Base-by-base conservation (phyloP, 176 grass and related monocot genomes). In the Aegilops bicornis region DNA sequence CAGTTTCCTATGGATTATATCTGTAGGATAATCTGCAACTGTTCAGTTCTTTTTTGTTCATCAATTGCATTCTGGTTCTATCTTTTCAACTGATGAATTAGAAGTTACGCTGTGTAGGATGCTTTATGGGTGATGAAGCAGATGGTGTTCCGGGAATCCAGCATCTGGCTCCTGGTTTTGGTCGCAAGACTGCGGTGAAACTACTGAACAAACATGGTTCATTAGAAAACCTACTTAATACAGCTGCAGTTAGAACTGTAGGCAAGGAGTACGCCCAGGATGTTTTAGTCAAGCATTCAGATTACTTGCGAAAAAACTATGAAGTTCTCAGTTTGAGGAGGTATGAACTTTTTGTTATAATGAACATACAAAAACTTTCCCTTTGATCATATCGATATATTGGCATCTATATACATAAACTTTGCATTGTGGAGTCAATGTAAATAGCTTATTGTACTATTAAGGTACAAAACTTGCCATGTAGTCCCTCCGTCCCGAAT, bases 131-230 rank as follows among this genome's bases (percentile, higher is more conserved):
- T 30, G 94, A 99, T 83, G 97, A 92, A 84, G 94, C 85, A 17
- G 97, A 99, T 83, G 97, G 94, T 84, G 89, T 99, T 82, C 97
- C 97, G 9, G 94, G 97, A 89, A 96, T 99, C 69, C 97, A 96
- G 65, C 90, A 94, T 36, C 78, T 96, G 47, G 94, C 84, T 83
- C 97, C 93, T 3, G 86, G 88, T 81, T 94, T 99, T 73, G 97
- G 94, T 70, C 91, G 92, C 16, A 99, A 99, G 82, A 96, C 97
- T 86, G 92, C 94, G 7, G 74, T 91, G 64, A 99, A 96, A 83
- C 86, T 99, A 50, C 73, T 99, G 58, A 94, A 94, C 10, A 99
- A 94, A 87, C 97, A 96, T 42, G 97, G 97, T 13, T 91, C 92
- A 64, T 73, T 99, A 61, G 92, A 99, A 88, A 92, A 96, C 58